Conservation (phyloP, 2,329 filamentous ascomycete genomes). For the Cytospora piceae region DNA sequence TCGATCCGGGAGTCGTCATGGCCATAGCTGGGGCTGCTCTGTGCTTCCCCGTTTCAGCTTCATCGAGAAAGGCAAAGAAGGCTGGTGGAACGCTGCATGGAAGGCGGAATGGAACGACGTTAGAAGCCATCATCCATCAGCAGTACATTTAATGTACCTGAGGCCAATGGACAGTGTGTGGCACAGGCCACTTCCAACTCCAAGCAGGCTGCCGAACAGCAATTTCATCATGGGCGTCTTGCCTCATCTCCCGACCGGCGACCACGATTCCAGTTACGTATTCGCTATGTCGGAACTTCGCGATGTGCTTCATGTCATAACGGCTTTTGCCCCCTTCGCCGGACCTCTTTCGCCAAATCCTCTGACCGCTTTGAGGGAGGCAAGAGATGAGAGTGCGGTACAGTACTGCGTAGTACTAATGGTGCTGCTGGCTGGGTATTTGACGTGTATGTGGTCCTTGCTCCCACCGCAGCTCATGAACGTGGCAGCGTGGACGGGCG, state of each 20-base stretch:
- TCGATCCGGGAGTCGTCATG: slow-evolving; percentile 1
- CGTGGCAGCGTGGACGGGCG: slow-evolving; percentile 15
- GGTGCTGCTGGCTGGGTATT: neutral
- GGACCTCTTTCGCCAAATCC: slow-evolving; percentile 6
- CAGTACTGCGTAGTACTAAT: neutral
- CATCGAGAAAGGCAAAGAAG: slow-evolving; percentile 7
- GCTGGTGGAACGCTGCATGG: slow-evolving; percentile 11
- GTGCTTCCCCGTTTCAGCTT: slow-evolving; percentile 7
- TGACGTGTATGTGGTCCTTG: slow-evolving; percentile 22
- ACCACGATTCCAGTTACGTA: slow-evolving; percentile 7
- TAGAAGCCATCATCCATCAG: slow-evolving; percentile 1
- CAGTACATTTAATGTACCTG: slow-evolving; percentile 5
- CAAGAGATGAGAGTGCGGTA: slow-evolving; percentile 5
- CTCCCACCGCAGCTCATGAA: slow-evolving; percentile 22
- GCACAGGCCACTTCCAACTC: slow-evolving; percentile 8
- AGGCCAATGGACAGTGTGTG: slow-evolving; percentile 10
- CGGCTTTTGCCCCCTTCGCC: neutral
- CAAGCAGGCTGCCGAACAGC: slow-evolving; percentile 17
- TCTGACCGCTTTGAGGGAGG: slow-evolving; percentile 20
- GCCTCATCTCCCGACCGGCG: slow-evolving; percentile 15
- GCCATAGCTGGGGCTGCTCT: neutral
- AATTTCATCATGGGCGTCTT: slow-evolving; percentile 18
- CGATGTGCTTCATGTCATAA: slow-evolving; percentile 1
- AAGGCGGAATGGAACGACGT: slow-evolving; percentile 24
- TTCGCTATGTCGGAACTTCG: neutral